Evolutionary conservation across 2,329 filamentous ascomycete genomes (phyloP), one percentile per base, ranked within the genome.

Genomic region (Davidsoniella eucalypti): DNA sequence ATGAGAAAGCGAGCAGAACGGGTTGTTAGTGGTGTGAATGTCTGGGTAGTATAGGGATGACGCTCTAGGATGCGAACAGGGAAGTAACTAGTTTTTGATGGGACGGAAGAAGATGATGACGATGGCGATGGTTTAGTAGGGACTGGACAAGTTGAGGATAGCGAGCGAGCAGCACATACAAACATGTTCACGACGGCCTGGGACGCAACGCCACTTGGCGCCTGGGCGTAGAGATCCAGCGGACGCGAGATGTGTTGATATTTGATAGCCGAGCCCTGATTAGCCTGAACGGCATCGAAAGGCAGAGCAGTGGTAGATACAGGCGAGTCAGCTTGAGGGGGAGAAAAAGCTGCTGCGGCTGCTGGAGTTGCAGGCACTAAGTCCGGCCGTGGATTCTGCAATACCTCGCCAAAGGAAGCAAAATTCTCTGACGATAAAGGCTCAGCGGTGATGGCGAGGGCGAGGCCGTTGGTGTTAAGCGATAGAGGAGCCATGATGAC

Each of bases 31-130:
- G 92, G 92, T 41, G 85, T 74, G 64, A 98, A 96, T 0, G 87
- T 94, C 67, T 98, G 92, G 1, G 85, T 85, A 1, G 92, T 96
- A 65, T 80, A 96, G 0, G 92, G 90, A 64, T 98, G 92, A 38
- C 92, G 74, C 64, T 98, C 92, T 26, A 96, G 75, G 52, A 94
- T 76, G 17, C 67, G 65, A 49, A 95, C 61, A 18, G 57, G 69
- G 61, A 94, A 84, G 3, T 73, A 54, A 1, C 58, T 53, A 18
- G 52, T 54, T 55, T 50, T 57, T 46, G 43, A 43, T 21, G 33
- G 48, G 29, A 25, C 47, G 17, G 44, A 14, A 47, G 40, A 26
- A 44, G 45, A 42, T 45, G 57, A 52, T 9, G 51, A 50, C 42
- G 54, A 49, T 14, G 54, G 18, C 18, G 18, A 48, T 16, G 53